Conservation (phyloP, 1,284 basidiomycete species). For the Chondrostereum purpureum region DNA sequence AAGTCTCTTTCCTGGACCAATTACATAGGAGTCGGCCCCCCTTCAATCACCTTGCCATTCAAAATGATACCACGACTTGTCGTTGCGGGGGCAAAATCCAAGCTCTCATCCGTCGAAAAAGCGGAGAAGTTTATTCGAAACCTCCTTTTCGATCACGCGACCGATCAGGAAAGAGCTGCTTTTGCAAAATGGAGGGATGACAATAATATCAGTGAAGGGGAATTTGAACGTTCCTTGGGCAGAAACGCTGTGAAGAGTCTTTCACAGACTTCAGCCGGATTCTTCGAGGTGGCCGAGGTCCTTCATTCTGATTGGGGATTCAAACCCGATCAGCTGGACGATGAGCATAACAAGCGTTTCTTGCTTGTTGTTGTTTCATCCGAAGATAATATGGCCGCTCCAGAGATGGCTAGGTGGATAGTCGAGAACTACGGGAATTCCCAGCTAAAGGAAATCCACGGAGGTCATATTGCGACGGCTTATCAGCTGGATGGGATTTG, state of each 20-base stretch:
- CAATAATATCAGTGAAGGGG: conserved; percentile 29
- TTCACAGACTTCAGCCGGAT: conserved; percentile 36
- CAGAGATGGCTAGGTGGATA: conserved; percentile 33
- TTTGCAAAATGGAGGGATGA: conserved; percentile 30
- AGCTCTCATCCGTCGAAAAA: conserved; percentile 25
- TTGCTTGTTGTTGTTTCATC: conserved; percentile 31
- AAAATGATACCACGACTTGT: conserved; percentile 22
- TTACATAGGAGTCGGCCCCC: conserved; percentile 34
- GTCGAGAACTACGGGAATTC: conserved; percentile 31
- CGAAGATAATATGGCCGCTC: conserved; percentile 28
- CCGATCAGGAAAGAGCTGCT: conserved; percentile 26
- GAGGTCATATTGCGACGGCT: conserved; percentile 34
- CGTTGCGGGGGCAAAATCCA: conserved; percentile 15
- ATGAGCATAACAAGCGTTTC: conserved; percentile 30
- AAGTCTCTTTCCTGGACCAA: conserved; percentile 29
- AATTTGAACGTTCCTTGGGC: conserved; percentile 31
- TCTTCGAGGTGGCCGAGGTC: conserved; percentile 26
- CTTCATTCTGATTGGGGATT: conserved; percentile 43
- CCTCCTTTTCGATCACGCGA: conserved; percentile 33
- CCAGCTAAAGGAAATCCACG: conserved; percentile 24
- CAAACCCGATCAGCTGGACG: conserved; percentile 30
- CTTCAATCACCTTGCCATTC: conserved; percentile 26
- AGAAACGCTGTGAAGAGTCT: conserved; percentile 31
- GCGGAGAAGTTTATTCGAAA: conserved; percentile 29
- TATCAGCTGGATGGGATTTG: conserved; percentile 32